Conservation (phyloP, 768 basidiomycete species). For the Leucosporidium yakuticum region DNA sequence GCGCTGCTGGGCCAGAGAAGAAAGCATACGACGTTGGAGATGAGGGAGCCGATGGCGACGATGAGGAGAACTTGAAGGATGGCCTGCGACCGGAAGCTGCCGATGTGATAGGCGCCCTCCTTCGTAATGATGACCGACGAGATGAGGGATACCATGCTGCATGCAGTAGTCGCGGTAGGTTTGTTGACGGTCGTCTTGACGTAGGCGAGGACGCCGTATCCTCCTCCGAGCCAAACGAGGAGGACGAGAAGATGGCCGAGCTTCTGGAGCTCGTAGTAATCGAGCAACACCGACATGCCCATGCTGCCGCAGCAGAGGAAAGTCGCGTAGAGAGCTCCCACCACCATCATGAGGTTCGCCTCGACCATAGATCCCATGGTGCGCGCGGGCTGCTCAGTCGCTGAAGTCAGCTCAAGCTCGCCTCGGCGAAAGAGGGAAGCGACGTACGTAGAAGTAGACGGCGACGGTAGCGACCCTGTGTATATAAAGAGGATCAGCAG, state of each 20-base stretch:
- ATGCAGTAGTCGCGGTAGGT: conserved; percentile 37
- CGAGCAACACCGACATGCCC: conserved; percentile 52
- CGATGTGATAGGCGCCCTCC: conserved; percentile 36
- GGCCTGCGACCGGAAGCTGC: conserved; percentile 29
- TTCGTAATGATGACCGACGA: conserved; percentile 26
- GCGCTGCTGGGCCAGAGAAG: conserved; percentile 79
- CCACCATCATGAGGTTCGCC: conserved; percentile 58
- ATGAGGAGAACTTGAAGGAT: conserved; percentile 46
- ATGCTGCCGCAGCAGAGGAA: conserved; percentile 43
- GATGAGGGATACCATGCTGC: conserved; percentile 47
- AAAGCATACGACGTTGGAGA: conserved; percentile 81
- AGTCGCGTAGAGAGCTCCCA: conserved; percentile 51
- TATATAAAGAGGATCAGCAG: conserved; percentile 32
- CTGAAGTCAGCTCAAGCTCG: not conserved
- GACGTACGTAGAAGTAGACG: conserved; percentile 67
- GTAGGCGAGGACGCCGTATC: conserved; percentile 78
- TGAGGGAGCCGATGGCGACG: conserved; percentile 64
- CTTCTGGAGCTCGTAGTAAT: conserved; percentile 67
- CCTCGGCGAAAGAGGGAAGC: not conserved
- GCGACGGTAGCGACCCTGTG: conserved; percentile 49
- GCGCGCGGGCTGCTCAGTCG: conserved; percentile 59
- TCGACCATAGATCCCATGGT: conserved; percentile 89
- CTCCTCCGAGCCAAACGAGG: conserved; percentile 67
- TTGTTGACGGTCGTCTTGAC: conserved; percentile 85
- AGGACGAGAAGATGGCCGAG: conserved; percentile 68